Evolutionary conservation across 2,329 filamentous ascomycete species (phyloP).

Genomic region (Colletotrichum cordylinicola): DNA sequence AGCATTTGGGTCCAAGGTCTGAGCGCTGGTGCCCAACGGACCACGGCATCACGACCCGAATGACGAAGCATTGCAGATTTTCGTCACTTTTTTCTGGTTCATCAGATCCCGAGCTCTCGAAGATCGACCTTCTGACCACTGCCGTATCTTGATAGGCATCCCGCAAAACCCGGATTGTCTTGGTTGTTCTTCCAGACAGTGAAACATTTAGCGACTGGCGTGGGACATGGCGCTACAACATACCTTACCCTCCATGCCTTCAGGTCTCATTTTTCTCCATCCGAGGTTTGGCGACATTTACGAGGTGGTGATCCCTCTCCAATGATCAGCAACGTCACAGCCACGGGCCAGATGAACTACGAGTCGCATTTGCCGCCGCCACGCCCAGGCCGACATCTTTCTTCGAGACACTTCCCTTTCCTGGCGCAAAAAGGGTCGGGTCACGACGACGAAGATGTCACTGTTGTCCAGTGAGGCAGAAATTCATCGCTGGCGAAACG

Average conservation of each 20-base stretch:
- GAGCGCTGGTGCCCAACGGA: constrained; percentile 15
- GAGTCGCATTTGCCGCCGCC: neutral
- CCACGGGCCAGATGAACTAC: neutral
- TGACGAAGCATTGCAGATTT: neutral
- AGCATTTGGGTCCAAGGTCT: neutral
- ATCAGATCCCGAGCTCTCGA: neutral
- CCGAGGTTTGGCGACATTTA: neutral
- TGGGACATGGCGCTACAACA: neutral
- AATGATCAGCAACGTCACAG: neutral
- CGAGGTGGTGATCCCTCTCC: neutral
- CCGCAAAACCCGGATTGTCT: neutral
- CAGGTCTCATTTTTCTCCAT: neutral
- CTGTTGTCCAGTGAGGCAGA: neutral
- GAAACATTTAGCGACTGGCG: neutral
- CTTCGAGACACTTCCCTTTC: neutral
- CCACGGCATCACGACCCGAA: neutral
- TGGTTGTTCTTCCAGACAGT: neutral
- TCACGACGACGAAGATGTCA: neutral
- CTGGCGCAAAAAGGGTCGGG: neutral
- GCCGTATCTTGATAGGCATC: neutral
- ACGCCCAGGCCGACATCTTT: neutral
- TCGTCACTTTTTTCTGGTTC: neutral
- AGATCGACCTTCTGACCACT: neutral
- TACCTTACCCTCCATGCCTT: constrained; percentile 5
- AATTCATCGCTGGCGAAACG: neutral